phyloP scores from a whole-genome alignment of 2,329 filamentous ascomycete species.

The Colletotrichum costaricense region DNA sequence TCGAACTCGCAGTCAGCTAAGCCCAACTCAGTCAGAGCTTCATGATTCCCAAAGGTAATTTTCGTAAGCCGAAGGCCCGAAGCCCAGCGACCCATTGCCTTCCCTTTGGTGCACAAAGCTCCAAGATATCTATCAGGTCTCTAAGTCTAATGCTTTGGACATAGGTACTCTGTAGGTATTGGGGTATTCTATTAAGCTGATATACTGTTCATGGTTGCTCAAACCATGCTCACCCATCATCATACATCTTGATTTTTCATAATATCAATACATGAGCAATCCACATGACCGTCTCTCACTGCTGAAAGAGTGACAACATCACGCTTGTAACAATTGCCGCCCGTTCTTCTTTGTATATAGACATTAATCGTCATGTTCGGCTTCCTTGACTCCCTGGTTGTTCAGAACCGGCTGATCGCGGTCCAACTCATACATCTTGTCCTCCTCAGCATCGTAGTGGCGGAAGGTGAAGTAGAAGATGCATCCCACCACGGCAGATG shows the following conservation, averaged over 20 bases:
- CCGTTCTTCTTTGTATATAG: background rate
- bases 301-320: background rate
- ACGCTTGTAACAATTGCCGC: too few relatives aligned
- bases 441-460: conserved; percentile 51
- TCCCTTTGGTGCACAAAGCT: background rate
- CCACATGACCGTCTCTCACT: background rate
- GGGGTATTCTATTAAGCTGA: background rate
- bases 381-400: conserved; percentile 26
- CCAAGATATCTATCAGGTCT: background rate
- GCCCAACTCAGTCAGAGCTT: too few relatives aligned
- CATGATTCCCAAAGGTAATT: too few relatives aligned
- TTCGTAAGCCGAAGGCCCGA: too few relatives aligned
- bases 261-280: background rate
- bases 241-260: conserved; percentile 1
- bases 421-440: conserved; percentile 52
- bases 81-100: too few relatives aligned
- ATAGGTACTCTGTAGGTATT: background rate
- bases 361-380: background rate
- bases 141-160: background rate
- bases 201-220: background rate
- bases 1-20: too few relatives aligned
- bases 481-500: conserved; percentile 59
- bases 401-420: conserved; percentile 44
- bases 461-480: conserved; percentile 61
- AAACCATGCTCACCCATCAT: background rate